phyloP scores from a whole-genome alignment of 1,139 yeast genomes.

The Magnusiomyces tetraspermus region DNA sequence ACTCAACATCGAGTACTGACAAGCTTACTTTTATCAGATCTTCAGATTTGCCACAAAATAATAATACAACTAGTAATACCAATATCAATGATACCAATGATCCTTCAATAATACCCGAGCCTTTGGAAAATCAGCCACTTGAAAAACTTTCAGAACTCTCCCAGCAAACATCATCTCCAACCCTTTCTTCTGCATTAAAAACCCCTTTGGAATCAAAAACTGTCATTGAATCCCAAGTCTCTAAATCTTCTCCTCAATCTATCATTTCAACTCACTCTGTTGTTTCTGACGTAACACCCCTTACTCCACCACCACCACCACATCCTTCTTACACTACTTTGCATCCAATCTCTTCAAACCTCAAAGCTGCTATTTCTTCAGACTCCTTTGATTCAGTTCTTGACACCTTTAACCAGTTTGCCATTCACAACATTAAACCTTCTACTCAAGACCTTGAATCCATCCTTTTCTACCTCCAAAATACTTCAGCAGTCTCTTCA shows the following conservation, averaged over 20 bases:
- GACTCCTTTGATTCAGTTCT: background rate
- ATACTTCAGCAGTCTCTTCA: constrained; percentile 14
- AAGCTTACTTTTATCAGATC: background rate
- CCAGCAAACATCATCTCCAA: background rate
- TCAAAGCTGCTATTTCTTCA: background rate
- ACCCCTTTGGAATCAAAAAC: background rate
- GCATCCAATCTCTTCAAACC: background rate
- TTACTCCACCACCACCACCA: background rate
- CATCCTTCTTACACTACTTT: background rate
- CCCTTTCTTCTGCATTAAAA: background rate
- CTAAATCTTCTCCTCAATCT: background rate
- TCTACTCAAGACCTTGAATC: constrained; percentile 9
- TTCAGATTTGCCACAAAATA: background rate
- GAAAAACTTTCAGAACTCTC: background rate
- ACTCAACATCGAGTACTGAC: constrained; percentile 3
- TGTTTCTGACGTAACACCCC: background rate
- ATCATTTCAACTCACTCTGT: background rate
- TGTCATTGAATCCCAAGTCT: background rate
- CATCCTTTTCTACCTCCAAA: constrained; percentile 5
- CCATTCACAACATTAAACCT: background rate
- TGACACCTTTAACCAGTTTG: background rate
- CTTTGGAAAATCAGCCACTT: background rate
- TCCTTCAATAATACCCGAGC: background rate
- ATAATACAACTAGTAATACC: background rate
- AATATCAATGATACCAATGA: too few relatives aligned